Evolutionary conservation across 495 filamentous ascomycete species (phyloP), one percentile per base, ranked within the genome.

Genomic region (Xylaria acuta): DNA sequence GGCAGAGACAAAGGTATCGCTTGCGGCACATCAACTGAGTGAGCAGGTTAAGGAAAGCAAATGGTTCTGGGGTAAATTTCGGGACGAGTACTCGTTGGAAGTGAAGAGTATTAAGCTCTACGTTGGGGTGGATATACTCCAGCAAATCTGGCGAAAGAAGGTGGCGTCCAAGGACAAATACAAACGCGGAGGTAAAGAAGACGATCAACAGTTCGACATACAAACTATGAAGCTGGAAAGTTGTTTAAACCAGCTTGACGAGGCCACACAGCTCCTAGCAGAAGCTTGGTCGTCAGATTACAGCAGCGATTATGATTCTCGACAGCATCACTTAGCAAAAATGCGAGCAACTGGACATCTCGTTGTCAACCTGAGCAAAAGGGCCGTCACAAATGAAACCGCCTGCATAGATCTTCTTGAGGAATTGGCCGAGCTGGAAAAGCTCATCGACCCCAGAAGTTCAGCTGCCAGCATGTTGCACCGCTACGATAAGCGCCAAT

Each of bases 131-230:
- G 71, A 75, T 56, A 63, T 78, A 36, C 72, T 82, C 32, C 73
- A 73, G 30, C 58, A 74, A n/a, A 72, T 82, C 14, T 83, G 80
- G 80, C 68, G 70, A 47, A 69, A 71, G 53, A 83, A 72, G 67
- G 75, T 78, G 9, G 65, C 70, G 25, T 60, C 75, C 30, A 71
- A 76, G 40, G 56, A 56, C 65, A 70, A 73, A 49, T 20, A 22
- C 51, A 76, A 62, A 60, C 70, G 67, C 9, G 64, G 62, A 6
- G 64, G 75, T 30, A 70, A 59, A 5, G 60, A 76, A 62, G 75
- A 73, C n/a, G 67, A 75, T 43, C 75, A 78, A 63, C 60, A 76
- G 14, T 75, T 79, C 58, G 53, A 51, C 49, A 64, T 76, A 41
- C 68, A 76, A 53, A 76, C 54, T 41, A 77, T 77, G 72, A 75